Base-by-base conservation (phyloP, 495 filamentous ascomycete species). In the Hypoxylon lenormandii region DNA sequence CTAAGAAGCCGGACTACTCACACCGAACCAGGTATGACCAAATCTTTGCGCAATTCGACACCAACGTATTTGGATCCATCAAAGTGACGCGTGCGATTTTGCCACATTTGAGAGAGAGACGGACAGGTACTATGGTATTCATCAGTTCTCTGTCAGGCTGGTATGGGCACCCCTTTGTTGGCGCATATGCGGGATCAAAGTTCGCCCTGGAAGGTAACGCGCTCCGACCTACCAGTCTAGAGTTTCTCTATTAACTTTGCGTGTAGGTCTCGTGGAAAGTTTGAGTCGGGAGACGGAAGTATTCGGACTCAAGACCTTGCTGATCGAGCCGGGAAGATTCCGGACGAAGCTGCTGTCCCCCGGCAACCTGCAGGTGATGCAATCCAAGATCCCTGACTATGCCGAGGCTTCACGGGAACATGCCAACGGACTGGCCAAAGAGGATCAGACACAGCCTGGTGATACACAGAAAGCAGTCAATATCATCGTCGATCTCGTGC, bases 171-270 rank as follows among this genome's bases (percentile, higher is more conserved):
- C 73, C 78, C 4, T 74, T 80, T 45, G 75, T 74, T 19, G 78
- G 77, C 0, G 69, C 83, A 45, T 88, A 87, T 65, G 76, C 75
- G 6, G 82, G 77, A 0, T 81, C 83, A 0, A 88, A 87, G 72
- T 84, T 81, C 58, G 85, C 82, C 11, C 68, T 85, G 1, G 82
- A 84, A 76, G 81, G 80, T 81, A 66, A 12, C 49, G 33, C 13
- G 30, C 22, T 11, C 6, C 5, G 8, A 23, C 0, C 21, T 37
- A 33, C 30, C 37, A 51, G 13, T 46, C 15, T 36, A 0, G 10
- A 13, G 6, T 30, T 36, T 6, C 13, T 18, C 18, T 21, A 3
- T 33, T 64, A 53, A 53, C 62, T 8, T 33, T 15, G 15, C 46
- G 23, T 30, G 60, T 61, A 80, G 83, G 79, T 22, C 77, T 82